Evolutionary conservation across 192 early-diverging fungal species (phyloP).

Genomic region (Coemansia sp.): DNA sequence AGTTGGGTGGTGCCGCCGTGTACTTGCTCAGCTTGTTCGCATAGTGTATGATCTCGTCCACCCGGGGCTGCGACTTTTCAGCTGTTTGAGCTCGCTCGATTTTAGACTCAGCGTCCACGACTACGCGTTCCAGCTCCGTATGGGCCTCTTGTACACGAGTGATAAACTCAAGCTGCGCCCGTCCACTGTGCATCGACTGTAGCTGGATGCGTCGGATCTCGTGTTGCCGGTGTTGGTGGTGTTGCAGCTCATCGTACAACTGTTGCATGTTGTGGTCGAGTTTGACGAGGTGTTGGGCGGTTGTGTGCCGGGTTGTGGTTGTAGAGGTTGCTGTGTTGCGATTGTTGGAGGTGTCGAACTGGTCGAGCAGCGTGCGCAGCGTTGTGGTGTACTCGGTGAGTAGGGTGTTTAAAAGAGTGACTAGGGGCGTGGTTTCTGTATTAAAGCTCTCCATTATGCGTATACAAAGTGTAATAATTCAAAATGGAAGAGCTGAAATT

Average conservation of each 20-base stretch:
- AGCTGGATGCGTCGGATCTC: slow-evolving; percentile 37
- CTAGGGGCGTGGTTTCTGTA: slow-evolving; percentile 34
- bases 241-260: slow-evolving; percentile 29
- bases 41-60: slow-evolving; percentile 48
- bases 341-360: slow-evolving; percentile 42
- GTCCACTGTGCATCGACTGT: slow-evolving; percentile 31
- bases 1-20: slow-evolving; percentile 54
- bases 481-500: background rate
- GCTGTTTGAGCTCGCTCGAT: slow-evolving; percentile 15
- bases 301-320: slow-evolving; percentile 4
- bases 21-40: slow-evolving; percentile 53
- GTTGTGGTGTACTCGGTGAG: slow-evolving; percentile 31
- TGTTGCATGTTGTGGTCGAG: slow-evolving; percentile 36
- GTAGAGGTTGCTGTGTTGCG: slow-evolving; percentile 20
- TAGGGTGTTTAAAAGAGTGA: slow-evolving; percentile 30
- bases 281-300: slow-evolving; percentile 9
- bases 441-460: slow-evolving; percentile 24
- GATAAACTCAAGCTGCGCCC: slow-evolving; percentile 37
- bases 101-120: slow-evolving; percentile 26
- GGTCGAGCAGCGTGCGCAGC: slow-evolving; percentile 34
- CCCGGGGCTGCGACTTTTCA: slow-evolving; percentile 10
- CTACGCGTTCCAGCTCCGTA: slow-evolving; percentile 21
- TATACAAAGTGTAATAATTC: background rate
- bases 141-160: slow-evolving; percentile 39
- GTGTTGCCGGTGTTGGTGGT: slow-evolving; percentile 44